Evolutionary conservation across 805 yeast species (phyloP).

Genomic region (Metschnikowia kunwiensis): DNA sequence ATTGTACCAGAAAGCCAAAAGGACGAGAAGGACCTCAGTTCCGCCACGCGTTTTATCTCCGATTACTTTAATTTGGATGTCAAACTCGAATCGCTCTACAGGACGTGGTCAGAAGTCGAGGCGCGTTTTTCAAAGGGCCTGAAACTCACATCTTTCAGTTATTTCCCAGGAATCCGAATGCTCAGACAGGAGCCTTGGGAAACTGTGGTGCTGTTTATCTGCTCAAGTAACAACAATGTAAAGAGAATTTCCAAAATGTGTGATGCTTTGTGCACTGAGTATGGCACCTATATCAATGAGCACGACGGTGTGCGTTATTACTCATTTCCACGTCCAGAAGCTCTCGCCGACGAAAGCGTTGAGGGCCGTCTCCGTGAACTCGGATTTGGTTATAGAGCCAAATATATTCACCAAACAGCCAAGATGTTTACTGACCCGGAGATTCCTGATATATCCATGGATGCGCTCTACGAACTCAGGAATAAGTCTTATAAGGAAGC

Average conservation of each 20-base stretch:
- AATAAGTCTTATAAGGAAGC: conserved; percentile 47
- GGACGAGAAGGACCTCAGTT: conserved; percentile 18
- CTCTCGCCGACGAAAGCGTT: conserved; percentile 36
- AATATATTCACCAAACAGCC: conserved; percentile 79
- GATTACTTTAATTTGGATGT: conserved; percentile 73
- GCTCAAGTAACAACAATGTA: conserved; percentile 94
- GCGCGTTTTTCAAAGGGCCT: conserved; percentile 36
- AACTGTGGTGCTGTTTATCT: conserved; percentile 81
- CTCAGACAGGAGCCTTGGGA: conserved; percentile 98
- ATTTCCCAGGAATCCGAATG: conserved; percentile 72
- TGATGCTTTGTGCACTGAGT: conserved; percentile 65
- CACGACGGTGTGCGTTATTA: conserved; percentile 56
- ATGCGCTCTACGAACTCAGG: conserved; percentile 43
- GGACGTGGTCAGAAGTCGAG: conserved; percentile 61
- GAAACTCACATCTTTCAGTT: conserved; percentile 30
- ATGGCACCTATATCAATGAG: conserved; percentile 57
- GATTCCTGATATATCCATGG: conserved; percentile 32
- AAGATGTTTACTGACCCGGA: conserved; percentile 43
- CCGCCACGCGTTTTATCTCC: conserved; percentile 42
- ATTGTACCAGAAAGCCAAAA: conserved; percentile 23
- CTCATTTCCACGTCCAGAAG: conserved; percentile 70
- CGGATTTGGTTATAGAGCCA: conserved; percentile 91
- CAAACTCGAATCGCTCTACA: conserved; percentile 50
- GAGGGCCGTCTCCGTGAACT: conserved; percentile 43
- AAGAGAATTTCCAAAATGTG: conserved; percentile 93